Evolutionary conservation across 139 green algal species (phyloP), one percentile per base, ranked within the genome.

Genomic region (Diplosphaera chodatii): DNA sequence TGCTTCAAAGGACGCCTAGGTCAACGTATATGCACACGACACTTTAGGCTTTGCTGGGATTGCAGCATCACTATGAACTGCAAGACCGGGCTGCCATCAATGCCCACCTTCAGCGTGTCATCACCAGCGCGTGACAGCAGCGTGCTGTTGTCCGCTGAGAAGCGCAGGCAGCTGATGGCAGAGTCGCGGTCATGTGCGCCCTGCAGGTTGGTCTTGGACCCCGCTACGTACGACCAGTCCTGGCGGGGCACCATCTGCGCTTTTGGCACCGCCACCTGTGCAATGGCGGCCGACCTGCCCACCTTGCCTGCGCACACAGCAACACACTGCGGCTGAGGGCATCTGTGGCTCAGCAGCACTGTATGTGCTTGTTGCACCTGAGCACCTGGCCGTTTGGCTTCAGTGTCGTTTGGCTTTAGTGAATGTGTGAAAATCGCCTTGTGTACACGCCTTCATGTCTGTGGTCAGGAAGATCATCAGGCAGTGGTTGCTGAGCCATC

Each of bases 121-220:
- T 99, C 95, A 40, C 77, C 85, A 29, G 72, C 70, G 29, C 95
- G 80, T 4, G 88, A 93, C 8, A 92, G 68, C 59, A 99, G 55
- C 23, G 74, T 86, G 62, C 77, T 65, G 29, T 82, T 83, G 69
- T 95, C 88, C 16, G 75, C 70, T 5, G 80, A 87, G 79, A 98
- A 96, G 25, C 68, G 34, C 1, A 99, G 64, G 30, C 82, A 80
- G 0, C 88, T 94, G 33, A 98, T 90, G 63, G 96, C 91, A 1
- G 69, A 74, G 55, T 79, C 77, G 1, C 41, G 41, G n/a, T 74
- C 40, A 33, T 94, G 89, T 1, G 89, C 89, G 3, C 41, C 63
- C 1, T 80, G 67, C 16, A 85, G 62, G 5, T 94, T 68, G 28
- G 88, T 79, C 48, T 59, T 59, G 31, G 66, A 64, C 23, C 41